A percentile compares a stretch with the other conserved stretches of the same genome.
phyloP scores from a whole-genome alignment of 129 eudicot genomes.

The Artemisia tridentata region DNA sequence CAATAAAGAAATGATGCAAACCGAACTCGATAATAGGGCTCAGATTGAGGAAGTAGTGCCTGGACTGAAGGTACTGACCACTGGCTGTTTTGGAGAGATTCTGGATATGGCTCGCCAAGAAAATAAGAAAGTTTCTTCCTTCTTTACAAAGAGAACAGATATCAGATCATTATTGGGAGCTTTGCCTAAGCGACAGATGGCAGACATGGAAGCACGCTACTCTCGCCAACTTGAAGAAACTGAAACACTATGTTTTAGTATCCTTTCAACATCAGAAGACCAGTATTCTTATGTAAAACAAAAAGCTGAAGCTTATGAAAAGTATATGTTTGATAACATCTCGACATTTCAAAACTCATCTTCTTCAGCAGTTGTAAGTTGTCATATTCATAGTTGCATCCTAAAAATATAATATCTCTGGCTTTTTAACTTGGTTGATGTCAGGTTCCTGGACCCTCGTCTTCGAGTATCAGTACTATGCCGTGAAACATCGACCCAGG shows the following conservation, averaged over 20 bases:
- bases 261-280: neutral
- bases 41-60: too few relatives aligned
- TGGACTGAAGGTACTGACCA: too few relatives aligned
- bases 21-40: too few relatives aligned
- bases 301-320: neutral
- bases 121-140: too few relatives aligned
- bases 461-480: neutral
- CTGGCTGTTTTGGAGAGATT: too few relatives aligned
- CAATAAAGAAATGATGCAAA: neutral
- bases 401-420: neutral
- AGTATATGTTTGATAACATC: neutral
- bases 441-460: neutral
- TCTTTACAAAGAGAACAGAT: neutral
- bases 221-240: conserved; percentile 4
- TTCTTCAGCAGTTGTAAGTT: conserved; percentile 9
- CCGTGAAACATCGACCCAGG: neutral
- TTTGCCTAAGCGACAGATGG: conserved; percentile 7
- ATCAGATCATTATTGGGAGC: neutral
- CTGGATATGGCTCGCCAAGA: too few relatives aligned
- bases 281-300: neutral
- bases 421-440: neutral
- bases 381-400: neutral
- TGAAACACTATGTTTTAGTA: neutral
- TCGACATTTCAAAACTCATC: neutral
- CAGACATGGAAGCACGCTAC: neutral